Evolutionary conservation across 2,329 filamentous ascomycete species (phyloP).

Genomic region (Ilyonectria robusta): DNA sequence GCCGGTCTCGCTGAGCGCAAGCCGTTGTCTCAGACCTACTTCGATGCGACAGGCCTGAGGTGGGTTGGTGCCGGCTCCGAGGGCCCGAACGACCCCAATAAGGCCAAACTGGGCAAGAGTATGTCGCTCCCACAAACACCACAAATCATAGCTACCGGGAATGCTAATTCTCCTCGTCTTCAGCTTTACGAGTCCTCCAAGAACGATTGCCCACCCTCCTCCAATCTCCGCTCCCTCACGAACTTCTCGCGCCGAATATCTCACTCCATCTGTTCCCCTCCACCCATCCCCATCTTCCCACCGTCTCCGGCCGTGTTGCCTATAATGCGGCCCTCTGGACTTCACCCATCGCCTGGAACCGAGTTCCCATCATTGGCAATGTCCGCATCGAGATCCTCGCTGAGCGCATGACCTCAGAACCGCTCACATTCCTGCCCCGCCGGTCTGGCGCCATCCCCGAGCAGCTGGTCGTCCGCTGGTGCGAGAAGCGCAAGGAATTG

Average conservation of each 20-base stretch:
- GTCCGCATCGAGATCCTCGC: conserved; percentile 89
- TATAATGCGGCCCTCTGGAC: conserved; percentile 97
- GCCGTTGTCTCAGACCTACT: conserved; percentile 47
- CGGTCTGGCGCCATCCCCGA: conserved; percentile 74
- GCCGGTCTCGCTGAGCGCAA: conserved; percentile 30
- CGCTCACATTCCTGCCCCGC: conserved; percentile 62
- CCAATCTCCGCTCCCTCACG: conserved; percentile 77
- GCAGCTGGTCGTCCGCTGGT: conserved; percentile 93
- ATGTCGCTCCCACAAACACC: conserved; percentile 46
- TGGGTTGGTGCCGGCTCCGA: conserved; percentile 48
- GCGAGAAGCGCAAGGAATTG: conserved; percentile 58
- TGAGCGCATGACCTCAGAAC: conserved; percentile 84
- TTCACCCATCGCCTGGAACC: conserved; percentile 95
- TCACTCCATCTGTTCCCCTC: conserved; percentile 79
- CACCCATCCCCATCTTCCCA: conserved; percentile 89
- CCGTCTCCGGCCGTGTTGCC: conserved; percentile 89
- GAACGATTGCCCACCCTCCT: conserved; percentile 77
- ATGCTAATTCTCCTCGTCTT: conserved; percentile 20
- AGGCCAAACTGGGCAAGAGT: conserved; percentile 76
- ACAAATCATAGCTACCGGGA: not conserved
- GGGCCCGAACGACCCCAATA: conserved; percentile 67
- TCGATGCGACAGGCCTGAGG: conserved; percentile 50
- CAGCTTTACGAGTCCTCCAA: conserved; percentile 76
- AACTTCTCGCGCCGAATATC: conserved; percentile 83
- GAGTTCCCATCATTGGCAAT: conserved; percentile 90